These are phyloP conservation scores for Arthroderma sp. DNA, from an alignment of 2,329 filamentous ascomycete species.

Conservation along the genomic window DNA sequence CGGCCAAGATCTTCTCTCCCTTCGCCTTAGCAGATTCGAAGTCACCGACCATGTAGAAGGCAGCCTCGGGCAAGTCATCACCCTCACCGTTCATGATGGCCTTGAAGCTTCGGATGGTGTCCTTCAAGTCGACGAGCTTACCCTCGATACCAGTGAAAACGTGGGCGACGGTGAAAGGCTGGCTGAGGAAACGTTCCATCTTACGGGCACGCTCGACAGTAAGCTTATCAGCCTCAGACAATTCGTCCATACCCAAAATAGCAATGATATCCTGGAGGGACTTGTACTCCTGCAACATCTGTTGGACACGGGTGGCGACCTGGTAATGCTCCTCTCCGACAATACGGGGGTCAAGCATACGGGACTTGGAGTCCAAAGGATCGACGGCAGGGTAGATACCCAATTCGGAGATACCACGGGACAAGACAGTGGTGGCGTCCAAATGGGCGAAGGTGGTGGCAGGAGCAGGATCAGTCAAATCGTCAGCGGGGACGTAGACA, in stretches of 20 bases:
- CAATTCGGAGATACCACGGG: conserved; percentile 99
- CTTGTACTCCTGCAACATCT: conserved; percentile 99
- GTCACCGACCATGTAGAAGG: conserved; percentile 98
- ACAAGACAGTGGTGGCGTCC: conserved; percentile 99
- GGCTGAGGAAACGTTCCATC: conserved; percentile 98
- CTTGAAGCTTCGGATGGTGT: conserved; percentile 97
- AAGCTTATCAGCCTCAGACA: conserved; percentile 98
- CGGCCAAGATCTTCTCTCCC: conserved; percentile 99
- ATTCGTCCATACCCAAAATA: conserved; percentile 99
- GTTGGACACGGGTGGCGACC: conserved; percentile 86
- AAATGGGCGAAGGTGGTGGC: conserved; percentile 99
- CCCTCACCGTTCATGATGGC: conserved; percentile 87
- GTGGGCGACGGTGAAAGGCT: conserved; percentile 87
- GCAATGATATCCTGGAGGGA: conserved; percentile 99
- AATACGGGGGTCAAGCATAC: conserved; percentile 98
- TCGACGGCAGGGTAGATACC: conserved; percentile 99
- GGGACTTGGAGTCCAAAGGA: conserved; percentile 97
- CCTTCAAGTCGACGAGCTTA: conserved; percentile 93
- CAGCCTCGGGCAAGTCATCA: conserved; percentile 82
- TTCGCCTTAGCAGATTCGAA: conserved; percentile 83
- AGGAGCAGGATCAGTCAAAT: conserved; percentile 99
- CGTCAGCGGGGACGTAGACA: conserved; percentile 99
- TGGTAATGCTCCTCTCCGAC: conserved; percentile 97
- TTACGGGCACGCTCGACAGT: conserved; percentile 99
- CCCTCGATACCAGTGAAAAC: conserved; percentile 75